Evolutionary conservation across 2,329 filamentous ascomycete species (phyloP), one percentile per base, ranked within the genome.

Genomic region (Kalmusia sp.): DNA sequence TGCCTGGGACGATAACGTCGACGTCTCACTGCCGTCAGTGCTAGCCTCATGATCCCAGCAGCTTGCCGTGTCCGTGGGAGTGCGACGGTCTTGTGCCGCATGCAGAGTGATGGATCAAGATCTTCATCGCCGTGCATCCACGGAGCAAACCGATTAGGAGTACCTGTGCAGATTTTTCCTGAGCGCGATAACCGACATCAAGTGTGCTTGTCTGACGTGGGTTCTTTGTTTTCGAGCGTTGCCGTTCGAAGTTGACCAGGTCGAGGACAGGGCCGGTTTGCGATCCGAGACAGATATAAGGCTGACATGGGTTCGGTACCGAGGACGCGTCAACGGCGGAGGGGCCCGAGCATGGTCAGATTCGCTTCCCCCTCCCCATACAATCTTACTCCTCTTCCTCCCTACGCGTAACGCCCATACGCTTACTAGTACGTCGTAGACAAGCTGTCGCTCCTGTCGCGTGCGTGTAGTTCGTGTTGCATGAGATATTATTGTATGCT

Each of bases 321-420:
- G 48, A 38, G 38, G 50, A 41, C 31, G 41, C 44, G 44, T n/a
- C n/a, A n/a, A n/a, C n/a, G n/a, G n/a, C n/a, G 44, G 15, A 44
- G n/a, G 30, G 38, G 40, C 38, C 51, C 44, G 51, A 43, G 51
- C 35, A 35, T 48, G 39, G 41, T 31, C 12, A 40, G 38, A 25
- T 39, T 39, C 35, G 35, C 35, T 39, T 39, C 19, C 28, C 30
- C 43, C 43, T 22, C 19, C 12, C 28, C 30, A 25, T 5, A 35
- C 9, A 31, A 39, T 39, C 40, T 51, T 11, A 35, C 30, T 15
- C 9, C n/a, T 31, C 27, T 6, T 14, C 4, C 15, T 9, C 19
- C 35, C 21, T n/a, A n/a, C n/a, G n/a, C n/a, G n/a, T n/a, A 15
- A 8, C 5, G 21, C 35, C 30, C 43, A 31, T 34, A 34, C 43